Conservation (phyloP, 108 stramenopile genomes). For the Hondaea fermentalgiana region DNA sequence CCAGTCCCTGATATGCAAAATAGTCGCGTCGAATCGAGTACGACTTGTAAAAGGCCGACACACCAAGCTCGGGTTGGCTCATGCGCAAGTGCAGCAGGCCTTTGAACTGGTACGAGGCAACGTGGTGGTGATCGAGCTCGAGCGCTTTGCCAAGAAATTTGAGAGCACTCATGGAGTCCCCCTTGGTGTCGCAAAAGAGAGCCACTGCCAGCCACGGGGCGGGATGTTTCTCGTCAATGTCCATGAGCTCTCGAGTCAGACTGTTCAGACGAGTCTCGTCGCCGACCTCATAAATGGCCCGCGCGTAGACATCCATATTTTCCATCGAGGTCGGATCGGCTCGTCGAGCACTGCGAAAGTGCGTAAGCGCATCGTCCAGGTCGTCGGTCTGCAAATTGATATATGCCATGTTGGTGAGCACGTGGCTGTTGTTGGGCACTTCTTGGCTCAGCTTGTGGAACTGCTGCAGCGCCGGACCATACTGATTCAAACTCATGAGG, state of each 20-base stretch:
- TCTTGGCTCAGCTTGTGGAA: neutral
- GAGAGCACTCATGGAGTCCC: constrained; percentile 3
- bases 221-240: neutral
- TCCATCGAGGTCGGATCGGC: neutral
- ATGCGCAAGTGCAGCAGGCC: neutral
- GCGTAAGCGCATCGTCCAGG: neutral
- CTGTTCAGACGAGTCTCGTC: neutral
- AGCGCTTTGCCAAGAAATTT: neutral
- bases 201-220: neutral
- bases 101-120: neutral
- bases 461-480: neutral
- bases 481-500: neutral
- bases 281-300: neutral
- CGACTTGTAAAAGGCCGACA: neutral
- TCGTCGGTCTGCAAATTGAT: neutral
- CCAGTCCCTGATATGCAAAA: neutral
- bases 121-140: neutral
- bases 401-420: neutral
- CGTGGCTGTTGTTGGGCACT: neutral
- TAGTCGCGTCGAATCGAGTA: neutral
- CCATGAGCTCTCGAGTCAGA: neutral
- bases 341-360: neutral
- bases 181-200: neutral
- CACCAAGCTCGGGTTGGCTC: neutral
- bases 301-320: neutral